A percentile compares a stretch with the other conserved stretches of the same genome.
Evolutionary conservation across 345 rosid species (phyloP).

Genomic region (Populus alba): DNA sequence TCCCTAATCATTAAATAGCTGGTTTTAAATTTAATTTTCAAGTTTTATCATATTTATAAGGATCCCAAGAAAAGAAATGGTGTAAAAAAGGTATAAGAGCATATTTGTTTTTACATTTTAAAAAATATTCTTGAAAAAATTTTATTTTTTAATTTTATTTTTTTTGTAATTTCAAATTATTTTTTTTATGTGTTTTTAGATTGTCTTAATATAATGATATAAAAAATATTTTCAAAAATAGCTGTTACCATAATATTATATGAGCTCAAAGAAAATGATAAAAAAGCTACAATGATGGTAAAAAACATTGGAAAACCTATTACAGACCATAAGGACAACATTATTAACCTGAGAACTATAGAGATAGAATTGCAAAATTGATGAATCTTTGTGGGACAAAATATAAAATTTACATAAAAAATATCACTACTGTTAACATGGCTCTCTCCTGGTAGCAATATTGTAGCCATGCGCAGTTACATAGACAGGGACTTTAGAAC

Average conservation of each 20-base stretch:
- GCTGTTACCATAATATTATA: accelerated
- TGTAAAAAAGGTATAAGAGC: not conserved
- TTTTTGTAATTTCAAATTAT: no score
- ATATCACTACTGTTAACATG: no score
- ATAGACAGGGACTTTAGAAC: no score
- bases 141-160: no score
- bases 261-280: accelerated
- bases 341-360: no score
- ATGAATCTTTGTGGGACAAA: not conserved
- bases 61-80: not conserved
- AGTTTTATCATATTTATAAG: not conserved
- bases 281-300: not conserved
- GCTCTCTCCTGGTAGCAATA: no score
- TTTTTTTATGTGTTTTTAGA: no score
- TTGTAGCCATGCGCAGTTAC: no score
- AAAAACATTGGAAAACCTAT: not conserved
- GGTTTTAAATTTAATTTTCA: not conserved
- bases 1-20: not conserved
- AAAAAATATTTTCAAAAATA: no score
- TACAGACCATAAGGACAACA: not conserved
- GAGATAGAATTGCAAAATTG: no score
- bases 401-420: not conserved
- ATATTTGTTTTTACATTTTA: no score
- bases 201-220: accelerated
- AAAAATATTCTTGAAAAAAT: no score